A percentile compares a stretch with the other conserved stretches of the same genome.
These are phyloP conservation scores for Aspergillus wentii DNA, from an alignment of 495 filamentous ascomycete species.

Conservation along the genomic window DNA sequence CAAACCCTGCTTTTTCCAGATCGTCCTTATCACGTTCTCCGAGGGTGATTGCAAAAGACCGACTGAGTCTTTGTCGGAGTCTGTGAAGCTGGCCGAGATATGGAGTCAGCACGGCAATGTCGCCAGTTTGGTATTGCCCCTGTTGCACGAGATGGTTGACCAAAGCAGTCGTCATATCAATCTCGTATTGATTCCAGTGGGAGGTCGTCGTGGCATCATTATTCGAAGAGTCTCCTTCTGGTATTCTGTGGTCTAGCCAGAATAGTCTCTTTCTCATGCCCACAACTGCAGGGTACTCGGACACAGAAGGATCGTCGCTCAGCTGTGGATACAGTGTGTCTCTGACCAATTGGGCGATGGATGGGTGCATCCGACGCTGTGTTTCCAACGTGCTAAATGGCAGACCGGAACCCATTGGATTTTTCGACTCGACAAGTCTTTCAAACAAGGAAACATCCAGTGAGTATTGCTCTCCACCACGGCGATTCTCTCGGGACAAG, in stretches of 20 bases:
- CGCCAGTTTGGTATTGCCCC: slow-evolving; percentile 54
- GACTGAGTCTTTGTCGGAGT: slow-evolving; percentile 46
- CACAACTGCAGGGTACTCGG: slow-evolving; percentile 50
- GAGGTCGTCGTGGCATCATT: slow-evolving; percentile 46
- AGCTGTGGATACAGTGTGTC: slow-evolving; percentile 62
- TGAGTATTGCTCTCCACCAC: slow-evolving; percentile 47
- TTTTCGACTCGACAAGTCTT: slow-evolving; percentile 45
- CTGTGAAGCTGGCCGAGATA: slow-evolving; percentile 68
- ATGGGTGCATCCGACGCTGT: slow-evolving; percentile 76
- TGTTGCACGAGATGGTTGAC: slow-evolving; percentile 72
- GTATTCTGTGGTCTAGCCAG: slow-evolving; percentile 66
- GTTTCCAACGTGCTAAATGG: slow-evolving; percentile 56
- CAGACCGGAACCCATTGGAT: slow-evolving; percentile 21
- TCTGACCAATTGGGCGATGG: slow-evolving; percentile 55
- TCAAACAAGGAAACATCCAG: slow-evolving; percentile 69
- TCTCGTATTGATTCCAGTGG: slow-evolving; percentile 62
- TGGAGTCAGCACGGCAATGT: slow-evolving; percentile 78
- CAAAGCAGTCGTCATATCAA: slow-evolving; percentile 59
- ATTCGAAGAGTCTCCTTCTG: slow-evolving; percentile 44
- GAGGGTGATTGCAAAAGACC: slow-evolving; percentile 56
- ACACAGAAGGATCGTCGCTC: slow-evolving; percentile 50
- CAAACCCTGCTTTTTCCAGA: slow-evolving; percentile 47
- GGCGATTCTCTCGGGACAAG: slow-evolving; percentile 51
- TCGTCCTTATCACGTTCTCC: slow-evolving; percentile 63
- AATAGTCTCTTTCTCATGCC: slow-evolving; percentile 65